Conservation (phyloP, 78 protist genomes). For the Cavenderia fasciculata region DNA sequence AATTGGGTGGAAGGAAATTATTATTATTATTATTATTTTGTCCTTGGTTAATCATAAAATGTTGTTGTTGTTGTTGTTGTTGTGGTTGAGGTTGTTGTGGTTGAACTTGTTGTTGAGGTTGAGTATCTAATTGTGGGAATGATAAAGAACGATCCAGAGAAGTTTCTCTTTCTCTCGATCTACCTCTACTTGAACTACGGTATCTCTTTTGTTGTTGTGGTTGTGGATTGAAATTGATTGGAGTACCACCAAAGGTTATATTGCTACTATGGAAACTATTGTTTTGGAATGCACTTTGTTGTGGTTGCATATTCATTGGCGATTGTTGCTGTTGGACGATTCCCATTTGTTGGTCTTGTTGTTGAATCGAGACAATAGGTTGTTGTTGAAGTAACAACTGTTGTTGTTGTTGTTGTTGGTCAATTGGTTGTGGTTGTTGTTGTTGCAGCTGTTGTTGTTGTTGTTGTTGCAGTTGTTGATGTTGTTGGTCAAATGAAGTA, state of each 20-base stretch:
- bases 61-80: not conserved
- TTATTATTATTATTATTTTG: not conserved
- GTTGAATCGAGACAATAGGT: too few relatives aligned
- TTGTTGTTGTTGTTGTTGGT: too few relatives aligned
- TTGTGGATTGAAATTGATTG: not conserved
- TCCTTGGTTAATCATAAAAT: not conserved
- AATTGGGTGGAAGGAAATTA: not conserved
- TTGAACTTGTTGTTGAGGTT: not conserved
- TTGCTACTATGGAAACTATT: not conserved
- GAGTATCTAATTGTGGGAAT: too few relatives aligned
- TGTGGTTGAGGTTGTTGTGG: not conserved
- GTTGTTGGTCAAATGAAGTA: not conserved
- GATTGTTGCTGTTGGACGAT: too few relatives aligned
- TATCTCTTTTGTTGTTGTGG: not conserved
- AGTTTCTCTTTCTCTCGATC: slow-evolving; percentile 4
- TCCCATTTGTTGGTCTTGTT: too few relatives aligned
- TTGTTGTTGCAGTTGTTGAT: not conserved
- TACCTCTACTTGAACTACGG: slow-evolving; percentile 1
- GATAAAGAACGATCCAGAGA: too few relatives aligned
- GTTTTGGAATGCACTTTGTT: too few relatives aligned
- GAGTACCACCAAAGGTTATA: not conserved
- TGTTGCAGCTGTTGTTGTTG: slow-evolving; percentile 1
- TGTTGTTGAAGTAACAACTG: too few relatives aligned
- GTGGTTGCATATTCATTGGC: too few relatives aligned
- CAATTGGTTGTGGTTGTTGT: too few relatives aligned